These are phyloP conservation scores for Hypoxylon sp. DNA, from an alignment of 2,329 filamentous ascomycete genomes.

Conservation along the genomic window DNA sequence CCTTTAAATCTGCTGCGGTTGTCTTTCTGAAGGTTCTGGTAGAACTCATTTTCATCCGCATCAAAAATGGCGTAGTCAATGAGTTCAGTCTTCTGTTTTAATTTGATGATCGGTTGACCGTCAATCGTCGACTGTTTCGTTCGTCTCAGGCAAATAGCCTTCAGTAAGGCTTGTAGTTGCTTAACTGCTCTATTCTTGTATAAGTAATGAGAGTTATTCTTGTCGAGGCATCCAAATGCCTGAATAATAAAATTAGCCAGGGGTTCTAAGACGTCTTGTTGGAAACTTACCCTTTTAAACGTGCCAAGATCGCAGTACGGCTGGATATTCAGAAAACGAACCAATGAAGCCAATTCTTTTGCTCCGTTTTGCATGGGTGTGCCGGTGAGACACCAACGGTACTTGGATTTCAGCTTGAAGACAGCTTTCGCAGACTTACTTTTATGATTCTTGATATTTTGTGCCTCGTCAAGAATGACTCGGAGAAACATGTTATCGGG, in stretches of 20 bases:
- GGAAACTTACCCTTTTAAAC: constrained; percentile 69
- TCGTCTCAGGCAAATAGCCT: constrained; percentile 84
- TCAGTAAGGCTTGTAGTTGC: constrained; percentile 80
- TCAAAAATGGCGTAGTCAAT: constrained; percentile 75
- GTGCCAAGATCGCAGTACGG: constrained; percentile 77
- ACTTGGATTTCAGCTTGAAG: constrained; percentile 69
- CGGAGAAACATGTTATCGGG: constrained; percentile 73
- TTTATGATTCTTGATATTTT: constrained; percentile 82
- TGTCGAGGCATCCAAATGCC: constrained; percentile 58
- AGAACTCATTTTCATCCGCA: constrained; percentile 75
- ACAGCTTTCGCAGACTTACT: constrained; percentile 74
- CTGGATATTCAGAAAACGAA: constrained; percentile 82
- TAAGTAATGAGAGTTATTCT: too few relatives aligned
- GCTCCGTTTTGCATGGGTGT: constrained; percentile 93
- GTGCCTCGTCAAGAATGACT: constrained; percentile 83
- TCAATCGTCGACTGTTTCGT: constrained; percentile 85
- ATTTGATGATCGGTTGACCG: constrained; percentile 79
- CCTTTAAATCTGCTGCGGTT: constrained; percentile 43
- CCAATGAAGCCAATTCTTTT: constrained; percentile 81
- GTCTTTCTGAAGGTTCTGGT: constrained; percentile 68
- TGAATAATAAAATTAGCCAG: constrained; percentile 46
- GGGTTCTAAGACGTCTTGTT: neutral
- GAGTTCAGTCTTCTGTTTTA: constrained; percentile 76
- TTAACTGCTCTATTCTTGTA: constrained; percentile 68
- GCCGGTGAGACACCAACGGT: constrained; percentile 82